Conservation (phyloP, 208 protist species). For the Trypanosoma melophagium region DNA sequence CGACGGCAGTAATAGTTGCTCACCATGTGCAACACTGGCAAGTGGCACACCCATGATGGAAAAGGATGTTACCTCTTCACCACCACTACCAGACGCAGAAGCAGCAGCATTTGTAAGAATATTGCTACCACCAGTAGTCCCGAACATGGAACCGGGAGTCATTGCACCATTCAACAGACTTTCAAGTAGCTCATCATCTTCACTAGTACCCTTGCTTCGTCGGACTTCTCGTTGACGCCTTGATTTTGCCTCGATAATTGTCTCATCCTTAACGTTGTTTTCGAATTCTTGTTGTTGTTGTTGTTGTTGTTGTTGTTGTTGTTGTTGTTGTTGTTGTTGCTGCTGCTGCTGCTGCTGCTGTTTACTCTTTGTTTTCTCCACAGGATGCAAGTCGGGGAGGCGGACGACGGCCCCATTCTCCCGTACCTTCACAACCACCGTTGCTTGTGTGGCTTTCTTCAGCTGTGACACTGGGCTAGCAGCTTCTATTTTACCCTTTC, state of each 20-base stretch:
- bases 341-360: constrained; percentile 15
- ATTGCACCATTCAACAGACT: constrained; percentile 1
- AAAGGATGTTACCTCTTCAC: constrained; percentile 14
- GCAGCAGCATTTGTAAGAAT: background rate
- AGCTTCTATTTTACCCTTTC: constrained; percentile 4
- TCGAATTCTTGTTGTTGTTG: background rate
- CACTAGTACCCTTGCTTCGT: constrained; percentile 2
- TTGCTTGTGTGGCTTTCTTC: constrained; percentile 7
- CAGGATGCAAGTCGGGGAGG: constrained; percentile 1
- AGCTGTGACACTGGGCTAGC: background rate
- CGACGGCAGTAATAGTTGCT: constrained; percentile 19
- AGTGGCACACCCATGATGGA: constrained; percentile 31
- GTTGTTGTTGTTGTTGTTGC: constrained; percentile 18
- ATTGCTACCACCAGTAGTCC: background rate
- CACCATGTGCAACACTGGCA: constrained; percentile 18
- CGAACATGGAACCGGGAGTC: background rate
- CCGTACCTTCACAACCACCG: constrained; percentile 5
- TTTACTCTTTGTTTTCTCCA: constrained; percentile 10
- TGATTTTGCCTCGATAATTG: constrained; percentile 21
- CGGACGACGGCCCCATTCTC: constrained; percentile 14
- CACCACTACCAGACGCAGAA: background rate
- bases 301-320: constrained; percentile 6
- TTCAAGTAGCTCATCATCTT: constrained; percentile 29
- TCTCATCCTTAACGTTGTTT: background rate
- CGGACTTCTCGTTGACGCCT: constrained; percentile 19